Evolutionary conservation across 2,329 filamentous ascomycete genomes (phyloP), one percentile per base, ranked within the genome.

Genomic region (Graphiopsis chlorocephala): DNA sequence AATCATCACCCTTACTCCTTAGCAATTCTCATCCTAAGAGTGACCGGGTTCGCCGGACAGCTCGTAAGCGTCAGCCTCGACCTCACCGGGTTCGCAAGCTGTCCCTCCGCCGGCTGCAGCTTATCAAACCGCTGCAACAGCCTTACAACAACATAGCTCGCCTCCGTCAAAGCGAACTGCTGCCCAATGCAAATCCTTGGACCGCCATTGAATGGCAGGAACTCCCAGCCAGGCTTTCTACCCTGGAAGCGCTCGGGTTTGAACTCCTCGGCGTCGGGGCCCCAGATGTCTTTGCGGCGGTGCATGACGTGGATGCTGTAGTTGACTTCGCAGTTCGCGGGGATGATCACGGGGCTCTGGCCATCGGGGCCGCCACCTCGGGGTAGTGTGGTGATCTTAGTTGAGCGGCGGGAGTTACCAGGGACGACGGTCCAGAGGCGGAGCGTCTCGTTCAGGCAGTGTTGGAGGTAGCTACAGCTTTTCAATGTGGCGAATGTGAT

Each of bases 401-500:
- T 84, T 15, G 90, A 84, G 20, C 88, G 79, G 66, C 92, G 88
- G 48, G 91, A 83, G 76, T 94, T 94, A 79, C 90, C 92, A 1
- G 92, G 91, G 1, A 95, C 90, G 17, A 86, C 82, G 2, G 91
- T 90, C 77, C 93, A 93, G n/a, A 93, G 79, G 14, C 91, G 88
- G 66, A 93, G 84, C 0, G 70, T 70, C 50, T 72, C 93, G 74
- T 86, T 90, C 48, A 75, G 62, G 42, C 67, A 70, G 68, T 72
- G 66, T 57, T 75, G 72, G n/a, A 75, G 67, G 75, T 94, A 96
- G 2, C 90, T 88, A 74, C 95, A 84, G 64, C 81, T 81, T 77
- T 95, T 91, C 68, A 94, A 84, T 65, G 88, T 83, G 10, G 81
- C 71, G 67, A 83, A 83, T 1, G 82, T 80, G 67, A 88, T 82